phyloP scores from a whole-genome alignment of 192 early-diverging fungal species.

The Mortierella claussenii region DNA sequence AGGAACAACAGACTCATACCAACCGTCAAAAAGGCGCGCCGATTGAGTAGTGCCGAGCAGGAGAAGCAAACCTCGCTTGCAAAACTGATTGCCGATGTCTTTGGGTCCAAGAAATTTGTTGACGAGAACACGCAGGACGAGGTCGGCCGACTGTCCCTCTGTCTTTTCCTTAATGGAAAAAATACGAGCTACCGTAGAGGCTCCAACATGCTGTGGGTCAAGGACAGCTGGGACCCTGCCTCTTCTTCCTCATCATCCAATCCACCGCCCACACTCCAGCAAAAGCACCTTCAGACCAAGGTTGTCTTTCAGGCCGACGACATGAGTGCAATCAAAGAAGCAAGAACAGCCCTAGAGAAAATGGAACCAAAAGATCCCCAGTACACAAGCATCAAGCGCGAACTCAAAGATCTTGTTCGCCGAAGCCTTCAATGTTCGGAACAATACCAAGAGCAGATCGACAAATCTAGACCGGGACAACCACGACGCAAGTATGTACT shows the following conservation, averaged over 20 bases:
- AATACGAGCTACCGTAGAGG: slow-evolving; percentile 34
- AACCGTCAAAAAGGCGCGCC: slow-evolving; percentile 18
- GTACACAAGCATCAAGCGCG: slow-evolving; percentile 6
- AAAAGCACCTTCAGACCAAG: slow-evolving; percentile 11
- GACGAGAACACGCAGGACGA: slow-evolving; percentile 27
- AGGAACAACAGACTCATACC: slow-evolving; percentile 19
- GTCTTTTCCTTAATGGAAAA: slow-evolving; percentile 25
- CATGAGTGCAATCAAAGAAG: slow-evolving; percentile 21
- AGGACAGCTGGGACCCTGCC: background rate
- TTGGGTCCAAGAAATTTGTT: slow-evolving; percentile 22
- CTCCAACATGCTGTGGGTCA: slow-evolving; percentile 14
- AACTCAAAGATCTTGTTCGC: slow-evolving; percentile 22
- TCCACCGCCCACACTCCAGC: slow-evolving; percentile 16
- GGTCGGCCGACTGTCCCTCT: slow-evolving; percentile 25
- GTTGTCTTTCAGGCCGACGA: slow-evolving; percentile 9
- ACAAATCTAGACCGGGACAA: slow-evolving; percentile 17
- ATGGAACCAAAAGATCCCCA: slow-evolving; percentile 21
- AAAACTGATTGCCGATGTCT: slow-evolving; percentile 17
- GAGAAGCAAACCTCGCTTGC: slow-evolving; percentile 21
- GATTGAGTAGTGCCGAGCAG: slow-evolving; percentile 28
- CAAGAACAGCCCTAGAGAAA: slow-evolving; percentile 11
- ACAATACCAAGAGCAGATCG: slow-evolving; percentile 24
- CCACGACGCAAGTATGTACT: slow-evolving; percentile 16
- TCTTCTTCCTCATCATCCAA: slow-evolving; percentile 6
- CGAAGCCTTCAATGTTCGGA: slow-evolving; percentile 19